These are phyloP conservation scores for Barnettozyma botsteinii DNA, from an alignment of 805 yeast species.

Conservation along the genomic window DNA sequence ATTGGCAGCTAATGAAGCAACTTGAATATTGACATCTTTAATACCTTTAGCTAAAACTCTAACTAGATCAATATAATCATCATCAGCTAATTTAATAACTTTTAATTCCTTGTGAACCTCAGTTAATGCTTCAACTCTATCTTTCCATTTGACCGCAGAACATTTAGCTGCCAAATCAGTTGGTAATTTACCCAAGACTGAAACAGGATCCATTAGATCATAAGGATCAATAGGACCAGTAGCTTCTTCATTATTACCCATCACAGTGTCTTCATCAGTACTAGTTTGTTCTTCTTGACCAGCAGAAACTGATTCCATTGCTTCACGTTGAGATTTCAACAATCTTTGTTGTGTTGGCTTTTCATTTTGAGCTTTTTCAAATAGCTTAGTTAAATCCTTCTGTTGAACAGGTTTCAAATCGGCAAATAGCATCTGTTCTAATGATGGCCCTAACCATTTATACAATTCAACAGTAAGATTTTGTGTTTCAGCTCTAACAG, in stretches of 20 bases:
- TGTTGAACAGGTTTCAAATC: constrained; percentile 88
- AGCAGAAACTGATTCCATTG: constrained; percentile 24
- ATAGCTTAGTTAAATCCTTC: constrained; percentile 68
- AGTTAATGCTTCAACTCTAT: constrained; percentile 79
- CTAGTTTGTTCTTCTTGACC: constrained; percentile 9
- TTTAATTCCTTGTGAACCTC: constrained; percentile 45
- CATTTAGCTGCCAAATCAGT: constrained; percentile 49
- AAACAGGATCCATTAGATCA: constrained; percentile 65
- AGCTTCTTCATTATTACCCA: constrained; percentile 25
- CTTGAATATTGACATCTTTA: constrained; percentile 86
- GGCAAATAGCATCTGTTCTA: constrained; percentile 55
- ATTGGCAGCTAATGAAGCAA: constrained; percentile 72
- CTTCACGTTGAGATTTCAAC: constrained; percentile 47
- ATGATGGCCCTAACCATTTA: constrained; percentile 60
- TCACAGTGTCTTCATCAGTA: constrained; percentile 21
- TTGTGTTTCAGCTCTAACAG: constrained; percentile 76
- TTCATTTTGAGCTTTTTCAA: constrained; percentile 43
- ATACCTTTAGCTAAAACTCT: constrained; percentile 61
- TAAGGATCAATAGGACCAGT: constrained; percentile 49
- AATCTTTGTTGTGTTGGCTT: constrained; percentile 49
- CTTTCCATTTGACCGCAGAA: constrained; percentile 78
- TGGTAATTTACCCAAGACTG: constrained; percentile 63
- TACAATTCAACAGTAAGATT: constrained; percentile 62
- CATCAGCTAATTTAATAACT: constrained; percentile 50
- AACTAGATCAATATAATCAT: constrained; percentile 63